These are phyloP conservation scores for Malassezia sp. DNA, from an alignment of 1,284 basidiomycete species.

Conservation along the genomic window DNA sequence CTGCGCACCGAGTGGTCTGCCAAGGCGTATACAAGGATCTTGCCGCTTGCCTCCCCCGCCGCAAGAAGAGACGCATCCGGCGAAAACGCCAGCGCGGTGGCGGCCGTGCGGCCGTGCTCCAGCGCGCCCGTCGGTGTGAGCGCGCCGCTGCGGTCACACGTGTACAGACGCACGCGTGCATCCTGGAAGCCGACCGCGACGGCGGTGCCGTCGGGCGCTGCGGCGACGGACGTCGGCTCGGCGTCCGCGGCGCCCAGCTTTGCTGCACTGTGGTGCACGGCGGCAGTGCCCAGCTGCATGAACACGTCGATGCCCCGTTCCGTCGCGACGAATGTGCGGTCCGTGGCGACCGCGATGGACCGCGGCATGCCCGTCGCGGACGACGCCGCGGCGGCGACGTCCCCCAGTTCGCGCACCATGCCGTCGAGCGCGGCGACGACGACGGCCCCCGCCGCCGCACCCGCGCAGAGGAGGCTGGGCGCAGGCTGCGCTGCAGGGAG, in stretches of 20 bases:
- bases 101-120: conserved; percentile 26
- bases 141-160: conserved; percentile 48
- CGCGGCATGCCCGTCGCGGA: conserved; percentile 60
- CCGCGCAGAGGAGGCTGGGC: conserved; percentile 5
- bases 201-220: conserved; percentile 48
- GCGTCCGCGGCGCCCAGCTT: neutral
- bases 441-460: neutral
- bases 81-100: conserved; percentile 71
- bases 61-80: conserved; percentile 65
- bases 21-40: conserved; percentile 66
- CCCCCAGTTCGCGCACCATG: neutral
- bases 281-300: conserved; percentile 61
- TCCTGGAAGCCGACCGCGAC: conserved; percentile 62
- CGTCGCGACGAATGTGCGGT: conserved; percentile 56
- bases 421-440: conserved; percentile 12
- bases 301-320: conserved; percentile 60
- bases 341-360: conserved; percentile 17
- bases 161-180: conserved; percentile 31
- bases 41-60: conserved; percentile 59
- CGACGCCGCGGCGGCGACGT: neutral
- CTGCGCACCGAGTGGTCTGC: conserved; percentile 53
- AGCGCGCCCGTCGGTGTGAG: conserved; percentile 9
- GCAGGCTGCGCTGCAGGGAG: neutral
- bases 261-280: conserved; percentile 19
- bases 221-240: conserved; percentile 49